Conservation (phyloP, 371 early-diverging fungal genomes). For the Dinochytrium kinnereticum region DNA sequence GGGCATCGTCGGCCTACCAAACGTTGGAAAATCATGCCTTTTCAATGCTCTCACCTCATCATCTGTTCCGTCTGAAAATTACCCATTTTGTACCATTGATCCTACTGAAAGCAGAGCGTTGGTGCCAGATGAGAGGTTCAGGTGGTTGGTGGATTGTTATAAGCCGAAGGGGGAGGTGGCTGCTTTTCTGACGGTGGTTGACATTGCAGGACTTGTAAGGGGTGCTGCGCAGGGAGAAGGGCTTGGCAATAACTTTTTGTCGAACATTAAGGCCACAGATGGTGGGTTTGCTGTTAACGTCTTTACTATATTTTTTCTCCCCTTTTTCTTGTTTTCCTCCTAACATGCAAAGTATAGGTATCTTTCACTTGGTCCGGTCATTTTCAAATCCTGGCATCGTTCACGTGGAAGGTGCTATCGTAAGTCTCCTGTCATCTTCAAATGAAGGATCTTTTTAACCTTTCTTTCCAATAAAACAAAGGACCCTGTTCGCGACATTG, state of each 20-base stretch:
- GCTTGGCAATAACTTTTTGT: slow-evolving; percentile 97
- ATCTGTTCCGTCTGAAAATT: slow-evolving; percentile 74
- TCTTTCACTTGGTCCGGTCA: slow-evolving; percentile 92
- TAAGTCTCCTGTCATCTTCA: not conserved
- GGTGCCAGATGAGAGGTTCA: slow-evolving; percentile 94
- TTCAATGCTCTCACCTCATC: slow-evolving; percentile 95
- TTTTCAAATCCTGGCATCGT: slow-evolving; percentile 44
- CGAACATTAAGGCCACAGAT: slow-evolving; percentile 96
- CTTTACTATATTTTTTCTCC: not conserved
- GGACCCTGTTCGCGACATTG: slow-evolving; percentile 94
- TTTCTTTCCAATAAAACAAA: slow-evolving; percentile 19
- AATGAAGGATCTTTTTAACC: not conserved
- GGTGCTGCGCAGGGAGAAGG: slow-evolving; percentile 60
- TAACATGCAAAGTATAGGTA: slow-evolving; percentile 34
- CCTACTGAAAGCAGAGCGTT: slow-evolving; percentile 91
- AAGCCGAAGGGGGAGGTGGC: slow-evolving; percentile 63
- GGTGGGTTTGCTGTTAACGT: slow-evolving; percentile 63
- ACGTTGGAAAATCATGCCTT: slow-evolving; percentile 97
- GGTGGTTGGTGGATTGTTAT: slow-evolving; percentile 81
- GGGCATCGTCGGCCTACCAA: slow-evolving; percentile 97
- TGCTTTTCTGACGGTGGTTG: slow-evolving; percentile 86
- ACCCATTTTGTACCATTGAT: slow-evolving; percentile 76
- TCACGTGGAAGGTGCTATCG: slow-evolving; percentile 50
- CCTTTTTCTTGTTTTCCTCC: not conserved
- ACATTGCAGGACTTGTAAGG: slow-evolving; percentile 99